Evolutionary conservation across 805 yeast species (phyloP).

Genomic region (Candida glaebosa): DNA sequence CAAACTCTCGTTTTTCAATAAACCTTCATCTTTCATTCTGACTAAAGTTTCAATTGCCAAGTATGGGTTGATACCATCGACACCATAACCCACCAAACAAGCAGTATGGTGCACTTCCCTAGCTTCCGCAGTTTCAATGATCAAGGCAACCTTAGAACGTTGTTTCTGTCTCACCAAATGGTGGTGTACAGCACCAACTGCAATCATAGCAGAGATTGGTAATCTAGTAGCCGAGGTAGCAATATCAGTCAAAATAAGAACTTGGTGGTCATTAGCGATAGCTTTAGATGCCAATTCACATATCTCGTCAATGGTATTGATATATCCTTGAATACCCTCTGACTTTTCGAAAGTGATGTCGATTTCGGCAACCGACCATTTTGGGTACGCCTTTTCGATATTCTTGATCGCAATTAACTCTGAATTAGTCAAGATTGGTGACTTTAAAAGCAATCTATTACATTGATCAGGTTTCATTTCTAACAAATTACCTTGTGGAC

Average conservation of each 20-base stretch:
- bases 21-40: constrained; percentile 77
- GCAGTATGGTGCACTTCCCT: constrained; percentile 96
- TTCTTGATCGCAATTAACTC: constrained; percentile 75
- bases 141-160: constrained; percentile 89
- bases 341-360: constrained; percentile 85
- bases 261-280: constrained; percentile 68
- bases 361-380: constrained; percentile 78
- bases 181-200: constrained; percentile 97
- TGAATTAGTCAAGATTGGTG: constrained; percentile 74
- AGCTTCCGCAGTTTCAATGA: constrained; percentile 94
- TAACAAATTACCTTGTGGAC: constrained; percentile 95
- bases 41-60: constrained; percentile 85
- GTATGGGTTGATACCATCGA: constrained; percentile 93
- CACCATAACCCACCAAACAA: constrained; percentile 94
- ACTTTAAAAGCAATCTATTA: constrained; percentile 74
- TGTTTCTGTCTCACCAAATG: constrained; percentile 93
- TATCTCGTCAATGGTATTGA: constrained; percentile 77
- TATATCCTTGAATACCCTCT: constrained; percentile 85
- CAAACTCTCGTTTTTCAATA: constrained; percentile 54
- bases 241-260: constrained; percentile 76
- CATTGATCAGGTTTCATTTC: constrained; percentile 93
- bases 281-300: constrained; percentile 86
- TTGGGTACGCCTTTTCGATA: constrained; percentile 72
- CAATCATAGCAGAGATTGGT: constrained; percentile 82
- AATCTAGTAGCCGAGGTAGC: constrained; percentile 58